Evolutionary conservation across 495 filamentous ascomycete species (phyloP), one percentile per base, ranked within the genome.

Genomic region (Evernia prunastri): DNA sequence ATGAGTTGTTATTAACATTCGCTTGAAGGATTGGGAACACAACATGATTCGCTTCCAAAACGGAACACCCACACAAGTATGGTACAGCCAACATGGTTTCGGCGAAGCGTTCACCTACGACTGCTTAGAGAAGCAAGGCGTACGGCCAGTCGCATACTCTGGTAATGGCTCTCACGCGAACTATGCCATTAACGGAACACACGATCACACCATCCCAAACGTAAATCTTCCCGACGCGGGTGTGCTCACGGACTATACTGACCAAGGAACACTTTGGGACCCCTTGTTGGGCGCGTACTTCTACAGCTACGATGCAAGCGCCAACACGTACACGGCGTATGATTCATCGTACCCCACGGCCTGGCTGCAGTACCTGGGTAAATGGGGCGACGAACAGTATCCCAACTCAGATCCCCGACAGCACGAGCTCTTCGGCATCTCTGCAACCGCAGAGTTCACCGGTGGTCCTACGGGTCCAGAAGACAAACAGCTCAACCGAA

Each of bases 1-100:
- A 12, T 12, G 0, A 7, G 37, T 27, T 1, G 29, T 18, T 18
- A 20, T 49, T 56, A 36, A 49, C 53, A 77, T 58, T 2, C 6
- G 40, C 29, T 25, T 37, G 45, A 53, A 59, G 47, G 45, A 56
- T 33, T 72, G 81, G 81, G 85, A 87, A 68, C 85, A 88, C 69
- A 86, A 81, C 65, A 86, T 87, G 85, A 77, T 89, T 60, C 84
- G 86, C 17, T 89, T 89, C 71, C 51, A 75, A 18, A 77, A 87
- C 58, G 85, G 83, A 33, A 64, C 67, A 11, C 86, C 86, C 2
- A 70, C 80, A 63, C 75, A 80, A 18, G 72, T 89, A 36, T 89
- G 85, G 84, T 87, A 79, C 58, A 82, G 79, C 67, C 85, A 88
- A 68, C 86, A 89, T 67, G 69, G 78, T 58, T 79, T 79, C 64